Percentiles rank a stretch among this genome's conserved stretches.
Conservation (phyloP, 1,284 basidiomycete species). For the Trichosporon sp. region DNA sequence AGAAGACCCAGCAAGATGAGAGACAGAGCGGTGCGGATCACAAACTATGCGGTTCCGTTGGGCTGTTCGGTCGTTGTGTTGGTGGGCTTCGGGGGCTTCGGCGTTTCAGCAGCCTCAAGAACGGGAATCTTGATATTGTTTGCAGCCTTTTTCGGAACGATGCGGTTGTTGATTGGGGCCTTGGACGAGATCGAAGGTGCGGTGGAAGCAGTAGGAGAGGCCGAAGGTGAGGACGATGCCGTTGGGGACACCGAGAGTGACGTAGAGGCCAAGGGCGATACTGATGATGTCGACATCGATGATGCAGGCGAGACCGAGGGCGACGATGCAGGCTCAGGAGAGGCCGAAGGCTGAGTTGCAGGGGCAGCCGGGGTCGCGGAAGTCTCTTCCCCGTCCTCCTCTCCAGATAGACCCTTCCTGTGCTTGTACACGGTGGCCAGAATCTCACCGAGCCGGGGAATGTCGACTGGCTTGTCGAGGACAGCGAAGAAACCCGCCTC, state of each 20-base stretch:
- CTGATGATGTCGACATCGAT: no score
- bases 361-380: background rate
- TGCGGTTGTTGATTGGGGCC: background rate
- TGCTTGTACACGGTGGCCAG: constrained; percentile 18
- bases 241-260: no score
- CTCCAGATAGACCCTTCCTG: background rate
- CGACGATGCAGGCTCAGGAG: no score
- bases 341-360: no score
- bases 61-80: background rate
- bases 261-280: no score
- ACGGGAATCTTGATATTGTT: no score
- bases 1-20: background rate
- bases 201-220: no score
- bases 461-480: constrained; percentile 40
- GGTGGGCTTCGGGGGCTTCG: background rate
- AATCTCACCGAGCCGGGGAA: constrained; percentile 25
- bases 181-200: no score
- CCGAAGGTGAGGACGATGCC: no score
- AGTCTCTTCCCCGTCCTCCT: no score
- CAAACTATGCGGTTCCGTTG: background rate
- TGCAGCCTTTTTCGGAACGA: background rate
- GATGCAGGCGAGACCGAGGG: background rate
- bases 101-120: no score
- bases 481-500: constrained; percentile 34
- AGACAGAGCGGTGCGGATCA: background rate